Evolutionary conservation across 2,329 filamentous ascomycete species (phyloP).

Genomic region (Alternaria hordeiaustralica): DNA sequence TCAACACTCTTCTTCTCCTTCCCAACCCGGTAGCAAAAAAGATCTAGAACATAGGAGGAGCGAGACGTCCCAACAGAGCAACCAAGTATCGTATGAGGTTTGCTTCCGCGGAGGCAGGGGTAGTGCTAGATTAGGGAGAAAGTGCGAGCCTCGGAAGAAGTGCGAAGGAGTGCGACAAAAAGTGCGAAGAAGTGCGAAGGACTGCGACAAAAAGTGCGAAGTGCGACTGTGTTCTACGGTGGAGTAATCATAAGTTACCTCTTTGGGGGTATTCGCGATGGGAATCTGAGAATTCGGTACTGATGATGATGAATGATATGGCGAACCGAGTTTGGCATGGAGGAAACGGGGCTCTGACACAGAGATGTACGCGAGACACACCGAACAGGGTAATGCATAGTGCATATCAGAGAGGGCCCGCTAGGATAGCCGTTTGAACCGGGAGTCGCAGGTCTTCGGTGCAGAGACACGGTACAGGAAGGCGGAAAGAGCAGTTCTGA

Average conservation of each 20-base stretch:
- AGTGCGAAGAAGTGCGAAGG: neutral
- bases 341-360: neutral
- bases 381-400: neutral
- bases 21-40: neutral
- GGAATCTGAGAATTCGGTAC: neutral
- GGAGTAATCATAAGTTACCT: neutral
- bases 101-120: neutral
- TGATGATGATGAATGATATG: neutral
- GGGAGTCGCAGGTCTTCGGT: neutral
- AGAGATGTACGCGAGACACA: neutral
- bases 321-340: neutral
- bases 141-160: neutral
- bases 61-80: neutral
- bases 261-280: neutral
- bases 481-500: neutral
- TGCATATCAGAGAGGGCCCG: neutral
- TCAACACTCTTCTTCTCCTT: neutral
- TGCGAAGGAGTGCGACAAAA: neutral
- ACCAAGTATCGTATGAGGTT: neutral
- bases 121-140: neutral
- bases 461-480: neutral
- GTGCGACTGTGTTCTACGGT: neutral
- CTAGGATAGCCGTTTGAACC: neutral
- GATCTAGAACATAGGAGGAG: neutral
- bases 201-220: neutral